A percentile compares a stretch with the other conserved stretches of the same genome.
These are phyloP conservation scores for Hyaloperonospora brassicae DNA, from an alignment of 352 stramenopile genomes.

Conservation along the genomic window DNA sequence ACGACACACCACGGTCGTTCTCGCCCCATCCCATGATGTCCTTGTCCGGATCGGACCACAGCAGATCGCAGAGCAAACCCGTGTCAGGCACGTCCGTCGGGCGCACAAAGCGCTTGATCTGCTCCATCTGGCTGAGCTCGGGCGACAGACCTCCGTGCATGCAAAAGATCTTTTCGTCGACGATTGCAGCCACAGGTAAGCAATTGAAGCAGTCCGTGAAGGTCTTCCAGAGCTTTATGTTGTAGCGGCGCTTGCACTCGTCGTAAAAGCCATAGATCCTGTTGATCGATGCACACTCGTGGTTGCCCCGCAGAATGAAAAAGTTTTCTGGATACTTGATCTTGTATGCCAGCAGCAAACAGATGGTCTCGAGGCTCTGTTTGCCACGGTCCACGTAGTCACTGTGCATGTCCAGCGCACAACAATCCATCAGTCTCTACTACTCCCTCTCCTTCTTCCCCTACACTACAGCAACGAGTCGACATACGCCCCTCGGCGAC, in stretches of 20 bases:
- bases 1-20: constrained; percentile 97
- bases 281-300: constrained; percentile 98
- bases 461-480: neutral
- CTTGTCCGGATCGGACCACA: constrained; percentile 84
- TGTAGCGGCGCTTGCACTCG: constrained; percentile 94
- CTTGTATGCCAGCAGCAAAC: constrained; percentile 96
- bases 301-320: constrained; percentile 97
- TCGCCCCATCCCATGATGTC: constrained; percentile 91
- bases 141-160: constrained; percentile 92
- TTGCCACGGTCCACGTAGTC: constrained; percentile 94
- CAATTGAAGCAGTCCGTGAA: constrained; percentile 99
- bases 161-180: constrained; percentile 98
- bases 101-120: constrained; percentile 90
- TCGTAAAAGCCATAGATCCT: constrained; percentile 99
- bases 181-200: constrained; percentile 92
- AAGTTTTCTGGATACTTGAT: constrained; percentile 98
- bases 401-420: constrained; percentile 45
- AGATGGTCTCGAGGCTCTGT: constrained; percentile 97
- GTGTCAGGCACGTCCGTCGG: constrained; percentile 83
- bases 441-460: constrained; percentile 21
- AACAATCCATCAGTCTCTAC: constrained; percentile 59
- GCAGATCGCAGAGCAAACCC: constrained; percentile 79
- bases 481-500: neutral
- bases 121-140: constrained; percentile 95
- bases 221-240: constrained; percentile 89